Evolutionary conservation across 1,284 basidiomycete genomes (phyloP), one percentile per base, ranked within the genome.

Genomic region (Boletus mariae): DNA sequence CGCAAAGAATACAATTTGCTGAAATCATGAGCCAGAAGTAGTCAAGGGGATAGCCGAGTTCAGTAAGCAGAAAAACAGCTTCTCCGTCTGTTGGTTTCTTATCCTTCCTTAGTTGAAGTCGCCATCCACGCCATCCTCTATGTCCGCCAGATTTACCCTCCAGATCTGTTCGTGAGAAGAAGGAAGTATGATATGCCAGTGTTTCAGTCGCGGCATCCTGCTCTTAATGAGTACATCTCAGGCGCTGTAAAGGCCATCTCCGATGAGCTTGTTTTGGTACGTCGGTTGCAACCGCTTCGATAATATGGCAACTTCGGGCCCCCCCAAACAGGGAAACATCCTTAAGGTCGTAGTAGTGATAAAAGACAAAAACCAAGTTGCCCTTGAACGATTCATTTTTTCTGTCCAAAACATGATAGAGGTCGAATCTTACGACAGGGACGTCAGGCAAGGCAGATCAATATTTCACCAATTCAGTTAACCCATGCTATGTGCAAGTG

Each of bases 91-190:
- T 47, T 10, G 45, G 44, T 47, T 37, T 25, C 59, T 56, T 7
- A 59, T 49, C 29, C 35, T 51, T 17, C 34, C 32, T 8, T 57
- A 20, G 93, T 98, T 61, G 95, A 98, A 69, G 90, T 95, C 25
- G 90, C 92, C 2, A 85, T 97, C 54, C 94, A 98, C 67, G 89
- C 87, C 1, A 91, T 98, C 55, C 79, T 98, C 1, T 96, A 92
- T 64, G 83, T 94, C 25, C 86, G 95, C 25, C 85, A 88, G 57
- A 80, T 98, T 45, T 98, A 98, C 63, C 95, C 95, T 0, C 76
- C 85, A 9, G 90, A 92, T 34, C 77, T 96, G 12, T 98, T 98
- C 67, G 78, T 88, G 25, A 82, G 92, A 46, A 80, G 91, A 47
- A 88, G 89, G 69, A 94, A 93, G 67, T 96, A 94, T 71, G 85